Base-by-base conservation (phyloP, 768 basidiomycete genomes). In the Boletus insuetus region DNA sequence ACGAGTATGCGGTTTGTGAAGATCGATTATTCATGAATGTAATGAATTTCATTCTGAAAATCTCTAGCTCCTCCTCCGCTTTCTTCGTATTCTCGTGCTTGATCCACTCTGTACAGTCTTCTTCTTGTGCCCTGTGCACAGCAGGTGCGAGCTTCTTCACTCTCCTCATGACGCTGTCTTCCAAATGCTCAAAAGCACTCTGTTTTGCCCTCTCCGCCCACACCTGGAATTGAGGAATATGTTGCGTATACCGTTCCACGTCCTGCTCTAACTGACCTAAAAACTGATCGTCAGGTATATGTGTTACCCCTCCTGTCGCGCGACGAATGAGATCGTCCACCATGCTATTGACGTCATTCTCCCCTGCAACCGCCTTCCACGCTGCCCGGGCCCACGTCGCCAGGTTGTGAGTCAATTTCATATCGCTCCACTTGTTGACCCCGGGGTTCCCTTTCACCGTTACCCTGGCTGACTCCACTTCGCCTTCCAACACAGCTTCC, bases 21-120 rank as follows among this genome's bases (percentile, higher is more conserved):
- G 64, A 69, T 16, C 42, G 12, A 1, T 6, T 10, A 19, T 69
- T 69, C 12, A 71, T n/a, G n/a, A n/a, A n/a, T n/a, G n/a, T n/a
- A n/a, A 69, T 71, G 10, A 69, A 26, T 4, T 47, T 8, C 11
- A 45, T 9, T 29, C 67, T 67, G 16, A 66, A 6, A 14, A 29
- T 46, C 1, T 39, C 10, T 6, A 26, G 49, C 1, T 69, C 58
- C 40, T 56, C 53, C 0, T 56, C 47, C 13, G 56, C 63, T 0
- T 14, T 32, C 12, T 26, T 20, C 20, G 52, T 11, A 0, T 37
- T 17, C 7, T 60, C 58, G 11, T 14, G 39, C 19, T 40, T 42
- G 40, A 60, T 54, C 7, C 12, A 32, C 8, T 34, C 42, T 3
- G 0, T 24, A 38, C 52, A 60, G 0, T 47, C 56, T 0, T 59